phyloP scores from a whole-genome alignment of 2,329 filamentous ascomycete genomes.

The Colletotrichum cordylinicola region DNA sequence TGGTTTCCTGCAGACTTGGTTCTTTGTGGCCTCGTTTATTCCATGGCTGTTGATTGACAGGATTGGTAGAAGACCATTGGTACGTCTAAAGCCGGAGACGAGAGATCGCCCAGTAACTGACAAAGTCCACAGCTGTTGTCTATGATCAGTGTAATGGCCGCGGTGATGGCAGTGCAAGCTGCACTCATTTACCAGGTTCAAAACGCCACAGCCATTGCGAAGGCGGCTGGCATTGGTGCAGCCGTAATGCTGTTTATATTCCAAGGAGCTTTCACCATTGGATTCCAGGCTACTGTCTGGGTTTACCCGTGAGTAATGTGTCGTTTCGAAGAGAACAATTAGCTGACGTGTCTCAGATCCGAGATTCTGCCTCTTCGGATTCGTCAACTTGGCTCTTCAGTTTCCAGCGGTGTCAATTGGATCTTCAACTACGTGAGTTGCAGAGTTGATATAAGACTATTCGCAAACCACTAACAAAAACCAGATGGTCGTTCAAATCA shows the following conservation, averaged over 20 bases:
- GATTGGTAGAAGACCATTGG: conserved; percentile 43
- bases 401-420: conserved; percentile 39
- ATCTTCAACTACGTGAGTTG: conserved; percentile 37
- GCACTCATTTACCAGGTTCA: conserved; percentile 45
- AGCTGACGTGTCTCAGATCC: conserved; percentile 23
- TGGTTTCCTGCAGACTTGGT: conserved; percentile 56
- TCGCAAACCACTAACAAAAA: neutral
- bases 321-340: fast-evolving
- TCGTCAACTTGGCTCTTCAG: conserved; percentile 34
- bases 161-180: conserved; percentile 45
- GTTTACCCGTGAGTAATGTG: conserved; percentile 30
- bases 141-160: conserved; percentile 45
- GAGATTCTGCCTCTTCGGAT: conserved; percentile 36
- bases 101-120: conserved; percentile 4
- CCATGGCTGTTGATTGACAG: conserved; percentile 53
- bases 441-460: neutral
- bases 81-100: neutral
- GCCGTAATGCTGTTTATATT: conserved; percentile 47
- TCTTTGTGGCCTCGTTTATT: conserved; percentile 44
- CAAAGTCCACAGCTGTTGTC: conserved; percentile 34
- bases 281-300: conserved; percentile 41
- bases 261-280: conserved; percentile 44
- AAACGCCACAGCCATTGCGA: conserved; percentile 34
- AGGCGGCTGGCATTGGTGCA: conserved; percentile 40
- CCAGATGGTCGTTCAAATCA: conserved; percentile 23